Evolutionary conservation across 2,329 filamentous ascomycete genomes (phyloP).

Genomic region (Rhytidhysteron rufulum): DNA sequence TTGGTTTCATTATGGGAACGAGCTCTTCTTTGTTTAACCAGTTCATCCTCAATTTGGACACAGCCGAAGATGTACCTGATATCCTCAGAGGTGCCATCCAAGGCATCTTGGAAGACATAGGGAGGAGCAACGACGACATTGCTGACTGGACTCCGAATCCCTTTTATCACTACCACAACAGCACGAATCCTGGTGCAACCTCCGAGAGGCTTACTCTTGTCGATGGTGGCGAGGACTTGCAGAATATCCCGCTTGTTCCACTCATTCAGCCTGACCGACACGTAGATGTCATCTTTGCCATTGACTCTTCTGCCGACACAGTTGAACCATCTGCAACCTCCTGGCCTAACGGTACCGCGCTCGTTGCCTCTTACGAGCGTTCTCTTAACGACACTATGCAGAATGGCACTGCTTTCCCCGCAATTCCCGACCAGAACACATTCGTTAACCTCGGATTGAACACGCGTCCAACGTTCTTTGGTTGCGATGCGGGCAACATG

Average conservation of each 20-base stretch:
- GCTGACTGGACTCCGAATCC: constrained; percentile 73
- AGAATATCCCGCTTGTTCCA: constrained; percentile 77
- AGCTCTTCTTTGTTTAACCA: constrained; percentile 82
- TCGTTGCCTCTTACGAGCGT: constrained; percentile 71
- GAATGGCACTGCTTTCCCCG: constrained; percentile 69
- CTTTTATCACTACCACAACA: constrained; percentile 63
- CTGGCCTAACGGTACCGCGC: constrained; percentile 75
- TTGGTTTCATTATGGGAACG: constrained; percentile 80
- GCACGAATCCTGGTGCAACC: constrained; percentile 55
- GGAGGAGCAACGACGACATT: constrained; percentile 64
- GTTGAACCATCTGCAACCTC: constrained; percentile 39
- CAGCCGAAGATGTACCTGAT: constrained; percentile 44
- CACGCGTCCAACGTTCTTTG: constrained; percentile 73
- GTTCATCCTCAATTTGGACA: constrained; percentile 63
- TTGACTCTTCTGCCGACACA: constrained; percentile 75
- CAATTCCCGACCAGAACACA: constrained; percentile 69
- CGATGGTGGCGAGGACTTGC: constrained; percentile 72
- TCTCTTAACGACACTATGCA: constrained; percentile 53
- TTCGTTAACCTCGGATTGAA: constrained; percentile 76
- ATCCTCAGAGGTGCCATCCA: constrained; percentile 52
- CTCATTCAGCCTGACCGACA: constrained; percentile 68
- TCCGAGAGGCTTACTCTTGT: constrained; percentile 62
- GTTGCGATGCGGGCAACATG: constrained; percentile 65
- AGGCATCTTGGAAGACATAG: constrained; percentile 53
- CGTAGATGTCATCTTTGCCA: constrained; percentile 77